A percentile compares a stretch with the other conserved stretches of the same genome.
Evolutionary conservation across 208 protist genomes (phyloP).

Genomic region (Vickermania ingenoplastis): DNA sequence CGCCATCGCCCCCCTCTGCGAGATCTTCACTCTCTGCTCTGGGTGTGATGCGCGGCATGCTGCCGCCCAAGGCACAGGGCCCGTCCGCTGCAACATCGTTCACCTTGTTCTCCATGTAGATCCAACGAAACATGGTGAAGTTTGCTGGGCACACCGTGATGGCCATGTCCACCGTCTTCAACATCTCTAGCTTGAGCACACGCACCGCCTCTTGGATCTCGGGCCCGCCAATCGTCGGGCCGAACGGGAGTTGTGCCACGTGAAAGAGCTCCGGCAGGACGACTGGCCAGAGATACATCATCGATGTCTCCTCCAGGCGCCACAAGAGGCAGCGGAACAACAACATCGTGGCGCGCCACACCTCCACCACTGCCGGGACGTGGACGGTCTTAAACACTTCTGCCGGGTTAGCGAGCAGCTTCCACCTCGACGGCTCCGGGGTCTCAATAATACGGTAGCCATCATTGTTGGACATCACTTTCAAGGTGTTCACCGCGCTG

Average conservation of each 20-base stretch:
- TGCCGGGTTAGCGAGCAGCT: background rate
- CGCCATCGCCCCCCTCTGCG: background rate
- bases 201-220: conserved; percentile 10
- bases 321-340: conserved; percentile 55
- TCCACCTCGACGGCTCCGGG: background rate
- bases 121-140: conserved; percentile 18
- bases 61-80: background rate
- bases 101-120: conserved; percentile 24
- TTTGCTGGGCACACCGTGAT: conserved; percentile 29
- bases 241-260: conserved; percentile 2
- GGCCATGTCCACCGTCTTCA: conserved; percentile 33
- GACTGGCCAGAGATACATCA: conserved; percentile 39
- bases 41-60: no score
- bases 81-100: background rate
- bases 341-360: conserved; percentile 22
- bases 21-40: background rate
- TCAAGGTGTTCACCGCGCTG: background rate
- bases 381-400: background rate
- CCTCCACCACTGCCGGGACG: background rate
- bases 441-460: background rate
- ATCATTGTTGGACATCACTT: background rate
- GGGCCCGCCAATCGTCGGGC: background rate
- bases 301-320: conserved; percentile 16
- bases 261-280: conserved; percentile 30
- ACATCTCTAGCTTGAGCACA: conserved; percentile 38